A percentile compares a stretch with the other conserved stretches of the same genome.
phyloP scores from a whole-genome alignment of 2,329 filamentous ascomycete species.

The Plectosphaerella plurivora region DNA sequence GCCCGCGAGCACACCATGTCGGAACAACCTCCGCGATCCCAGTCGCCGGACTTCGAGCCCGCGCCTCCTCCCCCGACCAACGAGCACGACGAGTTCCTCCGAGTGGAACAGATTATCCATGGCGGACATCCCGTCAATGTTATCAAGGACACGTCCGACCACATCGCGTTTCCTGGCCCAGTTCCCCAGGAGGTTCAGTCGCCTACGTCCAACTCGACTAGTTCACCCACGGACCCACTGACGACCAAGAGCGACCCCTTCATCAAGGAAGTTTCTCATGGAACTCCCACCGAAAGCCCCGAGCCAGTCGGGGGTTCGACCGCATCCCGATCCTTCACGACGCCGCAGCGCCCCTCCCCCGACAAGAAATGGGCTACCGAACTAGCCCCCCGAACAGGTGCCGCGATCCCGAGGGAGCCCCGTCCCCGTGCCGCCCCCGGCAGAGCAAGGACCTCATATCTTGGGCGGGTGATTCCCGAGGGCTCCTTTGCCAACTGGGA shows the following conservation, averaged over 20 bases:
- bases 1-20: not conserved
- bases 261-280: too few species aligned
- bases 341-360: slow-evolving; percentile 9
- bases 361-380: slow-evolving; percentile 18
- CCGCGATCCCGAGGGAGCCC: slow-evolving; percentile 7
- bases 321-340: not conserved
- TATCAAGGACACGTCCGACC: slow-evolving; percentile 22
- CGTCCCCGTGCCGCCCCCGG: slow-evolving; percentile 11
- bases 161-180: slow-evolving; percentile 24
- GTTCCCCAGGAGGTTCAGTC: slow-evolving; percentile 23
- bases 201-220: slow-evolving; percentile 1
- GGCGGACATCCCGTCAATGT: slow-evolving; percentile 22
- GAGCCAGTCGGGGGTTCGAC: not conserved
- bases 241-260: too few species aligned
- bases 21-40: not conserved
- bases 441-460: slow-evolving; percentile 21
- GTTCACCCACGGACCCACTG: too few species aligned
- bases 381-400: slow-evolving; percentile 3
- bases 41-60: not conserved
- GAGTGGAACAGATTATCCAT: slow-evolving; percentile 18
- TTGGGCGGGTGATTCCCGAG: slow-evolving; percentile 20
- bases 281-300: not conserved
- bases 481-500: slow-evolving; percentile 11
- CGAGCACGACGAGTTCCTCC: slow-evolving; percentile 12
- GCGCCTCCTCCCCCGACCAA: not conserved